Percentiles rank a stretch among this genome's conserved stretches.
phyloP scores from a whole-genome alignment of 2,329 filamentous ascomycete species.

The Epicoccum nigrum region DNA sequence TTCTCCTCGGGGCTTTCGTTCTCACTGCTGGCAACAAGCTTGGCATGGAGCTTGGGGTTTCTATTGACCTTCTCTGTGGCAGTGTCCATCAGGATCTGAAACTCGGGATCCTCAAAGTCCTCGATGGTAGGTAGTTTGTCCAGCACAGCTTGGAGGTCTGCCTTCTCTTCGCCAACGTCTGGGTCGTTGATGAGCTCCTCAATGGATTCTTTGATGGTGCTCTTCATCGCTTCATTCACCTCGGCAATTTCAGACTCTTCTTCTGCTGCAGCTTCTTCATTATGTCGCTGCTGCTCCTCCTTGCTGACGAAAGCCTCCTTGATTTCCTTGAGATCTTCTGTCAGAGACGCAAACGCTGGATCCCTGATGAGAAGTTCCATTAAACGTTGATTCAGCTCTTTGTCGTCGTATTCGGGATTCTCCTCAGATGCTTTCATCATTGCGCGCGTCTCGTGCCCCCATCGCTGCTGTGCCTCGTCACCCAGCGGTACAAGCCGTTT shows the following conservation, averaged over 20 bases:
- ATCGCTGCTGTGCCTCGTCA: constrained; percentile 32
- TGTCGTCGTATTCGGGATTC: constrained; percentile 39
- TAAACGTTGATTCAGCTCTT: constrained; percentile 31
- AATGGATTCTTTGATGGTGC: constrained; percentile 28
- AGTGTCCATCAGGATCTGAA: constrained; percentile 27
- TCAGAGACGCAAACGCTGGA: constrained; percentile 38
- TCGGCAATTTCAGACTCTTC: constrained; percentile 24
- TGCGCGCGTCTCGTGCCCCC: constrained; percentile 26
- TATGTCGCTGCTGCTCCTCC: constrained; percentile 6
- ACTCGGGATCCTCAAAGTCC: constrained; percentile 29
- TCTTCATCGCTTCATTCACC: constrained; percentile 23
- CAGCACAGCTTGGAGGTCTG: constrained; percentile 33
- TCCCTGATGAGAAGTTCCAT: constrained; percentile 38
- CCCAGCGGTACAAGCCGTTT: constrained; percentile 33
- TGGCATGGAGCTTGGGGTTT: constrained; percentile 30
- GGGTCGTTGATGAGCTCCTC: constrained; percentile 40
- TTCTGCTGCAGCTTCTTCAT: constrained; percentile 12
- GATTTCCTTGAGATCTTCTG: constrained; percentile 35
- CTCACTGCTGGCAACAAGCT: constrained; percentile 22
- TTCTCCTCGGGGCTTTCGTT: constrained; percentile 18
- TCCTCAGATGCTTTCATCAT: constrained; percentile 33
- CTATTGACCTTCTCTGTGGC: constrained; percentile 30
- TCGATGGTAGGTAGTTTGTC: constrained; percentile 30
- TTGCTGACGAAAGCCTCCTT: constrained; percentile 30
- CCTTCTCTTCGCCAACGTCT: constrained; percentile 28